Conservation (phyloP, 1,284 basidiomycete genomes). For the Crucibulum parvulum region DNA sequence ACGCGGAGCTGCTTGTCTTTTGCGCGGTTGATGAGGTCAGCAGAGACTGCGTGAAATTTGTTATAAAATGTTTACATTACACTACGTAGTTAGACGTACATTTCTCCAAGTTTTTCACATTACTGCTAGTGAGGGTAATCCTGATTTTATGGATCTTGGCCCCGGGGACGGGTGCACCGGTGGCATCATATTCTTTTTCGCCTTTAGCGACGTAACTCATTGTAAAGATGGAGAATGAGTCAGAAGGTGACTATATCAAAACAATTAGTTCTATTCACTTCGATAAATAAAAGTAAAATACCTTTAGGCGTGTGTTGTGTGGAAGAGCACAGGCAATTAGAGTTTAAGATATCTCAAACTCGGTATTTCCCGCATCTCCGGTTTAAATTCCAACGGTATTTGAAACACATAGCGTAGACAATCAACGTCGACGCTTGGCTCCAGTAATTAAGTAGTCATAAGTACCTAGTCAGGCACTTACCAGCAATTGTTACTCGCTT, state of each 20-base stretch:
- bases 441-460: no score
- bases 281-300: no score
- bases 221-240: slow-evolving; percentile 65
- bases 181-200: slow-evolving; percentile 97
- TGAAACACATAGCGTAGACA: no score
- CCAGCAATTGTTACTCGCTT: no score
- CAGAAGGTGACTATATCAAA: slow-evolving; percentile 70
- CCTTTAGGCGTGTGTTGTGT: no score
- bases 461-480: no score
- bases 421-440: no score
- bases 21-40: slow-evolving; percentile 96
- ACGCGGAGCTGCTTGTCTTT: slow-evolving; percentile 99
- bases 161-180: slow-evolving; percentile 83
- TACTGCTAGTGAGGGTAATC: slow-evolving; percentile 98
- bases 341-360: no score
- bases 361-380: no score
- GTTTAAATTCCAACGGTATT: no score
- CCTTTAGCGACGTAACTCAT: slow-evolving; percentile 99
- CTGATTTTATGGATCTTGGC: slow-evolving; percentile 99
- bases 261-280: no score
- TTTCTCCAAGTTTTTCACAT: slow-evolving; percentile 99
- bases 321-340: no score
- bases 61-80: neutral
- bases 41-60: slow-evolving; percentile 73
- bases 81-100: slow-evolving; percentile 57